Percentiles rank a stretch among this genome's conserved stretches.
phyloP scores from a whole-genome alignment of 2,329 filamentous ascomycete species.

The Fusarium chaquense region DNA sequence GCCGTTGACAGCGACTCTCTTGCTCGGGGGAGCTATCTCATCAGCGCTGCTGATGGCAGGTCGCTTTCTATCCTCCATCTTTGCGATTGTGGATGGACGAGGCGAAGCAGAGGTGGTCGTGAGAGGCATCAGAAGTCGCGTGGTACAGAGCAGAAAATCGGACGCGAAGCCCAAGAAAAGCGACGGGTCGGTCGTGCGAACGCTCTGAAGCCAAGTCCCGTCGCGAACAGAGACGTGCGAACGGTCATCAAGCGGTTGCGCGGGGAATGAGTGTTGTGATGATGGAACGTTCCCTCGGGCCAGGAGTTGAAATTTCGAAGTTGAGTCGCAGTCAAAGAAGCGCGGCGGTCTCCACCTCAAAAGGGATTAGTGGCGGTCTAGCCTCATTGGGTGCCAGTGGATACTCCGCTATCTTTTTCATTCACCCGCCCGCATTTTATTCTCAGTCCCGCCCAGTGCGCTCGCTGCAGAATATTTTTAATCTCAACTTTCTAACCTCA shows the following conservation, averaged over 20 bases:
- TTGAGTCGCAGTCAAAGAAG: slow-evolving; percentile 56
- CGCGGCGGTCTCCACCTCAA: slow-evolving; percentile 40
- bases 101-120: slow-evolving; percentile 78
- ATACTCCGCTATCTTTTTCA: slow-evolving; percentile 51
- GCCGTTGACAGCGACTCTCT: slow-evolving; percentile 92
- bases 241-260: slow-evolving; percentile 54
- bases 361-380: slow-evolving; percentile 51
- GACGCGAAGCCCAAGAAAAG: slow-evolving; percentile 52
- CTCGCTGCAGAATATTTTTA: slow-evolving; percentile 40
- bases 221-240: slow-evolving; percentile 50
- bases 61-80: slow-evolving; percentile 99
- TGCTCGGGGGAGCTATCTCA: slow-evolving; percentile 88
- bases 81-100: slow-evolving; percentile 85
- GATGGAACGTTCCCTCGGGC: slow-evolving; percentile 52
- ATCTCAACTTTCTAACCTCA: slow-evolving; percentile 10
- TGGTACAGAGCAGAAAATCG: slow-evolving; percentile 55
- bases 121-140: slow-evolving; percentile 83
- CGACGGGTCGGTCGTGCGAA: slow-evolving; percentile 46
- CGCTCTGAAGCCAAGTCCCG: slow-evolving; percentile 53
- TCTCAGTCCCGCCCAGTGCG: slow-evolving; percentile 43
- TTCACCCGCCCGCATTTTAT: slow-evolving; percentile 50
- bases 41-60: slow-evolving; percentile 83
- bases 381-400: slow-evolving; percentile 43
- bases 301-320: slow-evolving; percentile 61
- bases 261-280: slow-evolving; percentile 50